A percentile compares a stretch with the other conserved stretches of the same genome.
These are phyloP conservation scores for Loxodes magnus DNA, from an alignment of 73 alveolate species.

Conservation along the genomic window DNA sequence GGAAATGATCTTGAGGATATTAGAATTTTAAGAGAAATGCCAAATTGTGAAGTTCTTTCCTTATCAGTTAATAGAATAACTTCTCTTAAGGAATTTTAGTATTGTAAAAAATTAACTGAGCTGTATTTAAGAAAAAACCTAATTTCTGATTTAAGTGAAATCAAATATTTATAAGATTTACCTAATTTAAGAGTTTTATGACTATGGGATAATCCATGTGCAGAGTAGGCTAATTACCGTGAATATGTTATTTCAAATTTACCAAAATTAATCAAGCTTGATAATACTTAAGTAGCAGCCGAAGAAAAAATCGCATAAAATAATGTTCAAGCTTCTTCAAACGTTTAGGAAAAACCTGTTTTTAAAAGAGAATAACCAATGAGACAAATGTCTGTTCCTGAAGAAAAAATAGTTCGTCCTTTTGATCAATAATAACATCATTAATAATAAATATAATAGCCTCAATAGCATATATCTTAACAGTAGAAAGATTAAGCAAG, in stretches of 20 bases:
- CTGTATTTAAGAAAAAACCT: constrained; percentile 86
- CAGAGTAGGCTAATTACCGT: constrained; percentile 71
- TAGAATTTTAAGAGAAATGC: constrained; percentile 71
- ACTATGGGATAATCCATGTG: constrained; percentile 94
- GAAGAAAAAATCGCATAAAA: too few relatives aligned
- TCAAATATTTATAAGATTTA: constrained; percentile 50
- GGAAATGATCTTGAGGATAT: constrained; percentile 89
- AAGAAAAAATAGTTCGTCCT: too few relatives aligned
- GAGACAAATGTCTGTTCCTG: too few relatives aligned
- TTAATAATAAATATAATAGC: too few relatives aligned
- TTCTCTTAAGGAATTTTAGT: constrained; percentile 57
- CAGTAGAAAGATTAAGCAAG: too few relatives aligned
- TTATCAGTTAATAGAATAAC: constrained; percentile 83
- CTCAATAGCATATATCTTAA: too few relatives aligned
- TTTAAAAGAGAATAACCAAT: too few relatives aligned
- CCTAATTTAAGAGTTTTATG: constrained; percentile 78
- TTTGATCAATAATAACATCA: too few relatives aligned
- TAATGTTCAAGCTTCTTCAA: too few relatives aligned
- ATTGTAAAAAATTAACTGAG: constrained; percentile 74
- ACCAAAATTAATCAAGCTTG: constrained; percentile 85
- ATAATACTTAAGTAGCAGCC: constrained; percentile 57
- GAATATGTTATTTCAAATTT: constrained; percentile 57
- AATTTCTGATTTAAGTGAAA: constrained; percentile 69
- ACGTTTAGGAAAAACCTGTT: too few relatives aligned
- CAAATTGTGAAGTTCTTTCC: constrained; percentile 80